Evolutionary conservation across 73 alveolate genomes (phyloP).

Genomic region (Paramecium pentaurelia): DNA sequence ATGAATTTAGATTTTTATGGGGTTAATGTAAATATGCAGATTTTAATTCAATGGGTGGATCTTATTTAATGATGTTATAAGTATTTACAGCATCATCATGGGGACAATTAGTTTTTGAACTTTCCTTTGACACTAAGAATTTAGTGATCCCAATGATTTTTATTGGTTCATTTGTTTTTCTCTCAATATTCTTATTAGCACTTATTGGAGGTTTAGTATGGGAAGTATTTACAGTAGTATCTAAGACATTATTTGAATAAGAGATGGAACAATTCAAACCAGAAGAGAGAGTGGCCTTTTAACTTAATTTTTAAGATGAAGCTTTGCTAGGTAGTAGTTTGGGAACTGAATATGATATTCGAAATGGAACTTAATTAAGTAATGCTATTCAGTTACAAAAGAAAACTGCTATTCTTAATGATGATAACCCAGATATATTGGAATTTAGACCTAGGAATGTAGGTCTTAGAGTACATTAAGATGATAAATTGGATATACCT

Average conservation of each 20-base stretch:
- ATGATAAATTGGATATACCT: not conserved
- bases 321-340: not conserved
- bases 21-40: slow-evolving; percentile 38
- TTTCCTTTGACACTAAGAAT: not conserved
- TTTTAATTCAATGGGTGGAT: slow-evolving; percentile 35
- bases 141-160: not conserved
- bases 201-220: slow-evolving; percentile 58
- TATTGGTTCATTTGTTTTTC: slow-evolving; percentile 35
- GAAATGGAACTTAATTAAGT: not conserved
- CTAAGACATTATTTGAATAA: not conserved
- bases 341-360: slow-evolving; percentile 1
- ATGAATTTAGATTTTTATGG: not conserved
- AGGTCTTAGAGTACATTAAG: not conserved
- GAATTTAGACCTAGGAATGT: not conserved
- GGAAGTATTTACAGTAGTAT: slow-evolving; percentile 58
- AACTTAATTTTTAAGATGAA: not conserved
- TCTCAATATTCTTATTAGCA: slow-evolving; percentile 36
- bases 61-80: slow-evolving; percentile 38
- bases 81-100: slow-evolving; percentile 41
- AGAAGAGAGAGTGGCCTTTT: not conserved
- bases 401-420: slow-evolving; percentile 29
- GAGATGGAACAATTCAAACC: not conserved
- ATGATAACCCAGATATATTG: slow-evolving; percentile 17
- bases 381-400: not conserved
- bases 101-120: slow-evolving; percentile 46